Percentiles rank a stretch among this genome's conserved stretches.
Conservation (phyloP, 2,329 filamentous ascomycete species). For the Lasiodiplodia citricola region DNA sequence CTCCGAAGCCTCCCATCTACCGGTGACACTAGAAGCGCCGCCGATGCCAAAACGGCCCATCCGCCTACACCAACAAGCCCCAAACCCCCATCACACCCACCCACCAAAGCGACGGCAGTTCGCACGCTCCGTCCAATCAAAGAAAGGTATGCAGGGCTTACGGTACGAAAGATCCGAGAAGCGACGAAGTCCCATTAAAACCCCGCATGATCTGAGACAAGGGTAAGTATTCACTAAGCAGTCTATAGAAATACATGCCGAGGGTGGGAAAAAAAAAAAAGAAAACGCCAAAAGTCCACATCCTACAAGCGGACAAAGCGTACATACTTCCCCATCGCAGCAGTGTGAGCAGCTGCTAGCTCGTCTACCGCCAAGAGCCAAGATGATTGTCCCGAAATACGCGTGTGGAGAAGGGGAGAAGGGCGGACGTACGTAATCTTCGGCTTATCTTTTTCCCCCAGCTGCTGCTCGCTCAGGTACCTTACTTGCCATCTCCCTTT, state of each 20-base stretch:
- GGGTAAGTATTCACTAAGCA: neutral
- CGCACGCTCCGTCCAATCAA: too few relatives aligned
- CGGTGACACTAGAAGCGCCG: too few relatives aligned
- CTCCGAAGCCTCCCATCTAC: too few relatives aligned
- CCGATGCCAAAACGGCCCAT: too few relatives aligned
- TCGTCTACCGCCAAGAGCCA: neutral
- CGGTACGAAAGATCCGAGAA: neutral
- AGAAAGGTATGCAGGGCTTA: neutral
- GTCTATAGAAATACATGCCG: neutral
- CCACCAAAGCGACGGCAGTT: too few relatives aligned
- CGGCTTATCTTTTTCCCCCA: neutral
- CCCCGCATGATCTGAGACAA: constrained; percentile 18
- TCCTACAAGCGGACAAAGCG: too few relatives aligned
- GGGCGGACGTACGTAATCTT: neutral
- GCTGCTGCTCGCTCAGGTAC: neutral
- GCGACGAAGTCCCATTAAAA: constrained; percentile 14
- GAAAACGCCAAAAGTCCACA: neutral
- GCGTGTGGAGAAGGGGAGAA: neutral
- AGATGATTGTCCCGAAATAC: neutral
- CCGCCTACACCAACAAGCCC: too few relatives aligned
- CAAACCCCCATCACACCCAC: too few relatives aligned
- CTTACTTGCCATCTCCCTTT: neutral
- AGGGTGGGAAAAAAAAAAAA: neutral
- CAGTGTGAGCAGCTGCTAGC: neutral
- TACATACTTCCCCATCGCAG: too few relatives aligned